Evolutionary conservation across 208 protist species (phyloP).

Genomic region (Angomonas ambiguus): DNA sequence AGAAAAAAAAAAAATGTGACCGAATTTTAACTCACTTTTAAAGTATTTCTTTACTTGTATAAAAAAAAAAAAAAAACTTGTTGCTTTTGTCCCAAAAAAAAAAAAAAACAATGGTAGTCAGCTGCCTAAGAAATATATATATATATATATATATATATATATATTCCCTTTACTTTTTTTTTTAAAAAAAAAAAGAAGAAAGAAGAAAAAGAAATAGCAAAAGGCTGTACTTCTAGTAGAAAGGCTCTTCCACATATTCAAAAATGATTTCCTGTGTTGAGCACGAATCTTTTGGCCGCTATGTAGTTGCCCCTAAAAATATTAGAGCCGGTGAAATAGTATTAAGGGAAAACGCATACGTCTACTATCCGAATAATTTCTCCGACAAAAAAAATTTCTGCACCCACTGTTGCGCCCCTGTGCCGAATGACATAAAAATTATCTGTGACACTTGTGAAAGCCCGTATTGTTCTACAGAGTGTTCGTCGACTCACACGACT

Average conservation of each 20-base stretch:
- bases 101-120: constrained; percentile 2
- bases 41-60: neutral
- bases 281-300: constrained; percentile 14
- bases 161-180: neutral
- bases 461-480: constrained; percentile 21
- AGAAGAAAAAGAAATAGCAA: too few species aligned
- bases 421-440: neutral
- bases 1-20: constrained; percentile 9
- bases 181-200: constrained; percentile 7
- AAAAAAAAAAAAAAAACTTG: constrained; percentile 13
- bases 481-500: constrained; percentile 3
- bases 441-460: constrained; percentile 15
- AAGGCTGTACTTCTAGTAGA: too few species aligned
- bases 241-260: too few species aligned
- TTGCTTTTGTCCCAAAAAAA: neutral
- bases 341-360: constrained; percentile 27
- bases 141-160: constrained; percentile 13
- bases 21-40: neutral
- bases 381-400: constrained; percentile 11
- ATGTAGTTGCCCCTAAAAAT: constrained; percentile 20
- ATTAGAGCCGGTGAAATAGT: constrained; percentile 25
- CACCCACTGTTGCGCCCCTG: constrained; percentile 20
- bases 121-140: too few species aligned
- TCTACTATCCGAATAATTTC: constrained; percentile 13
- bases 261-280: constrained; percentile 17